Base-by-base conservation (phyloP, 139 green algal genomes). In the Chlorella sp. region DNA sequence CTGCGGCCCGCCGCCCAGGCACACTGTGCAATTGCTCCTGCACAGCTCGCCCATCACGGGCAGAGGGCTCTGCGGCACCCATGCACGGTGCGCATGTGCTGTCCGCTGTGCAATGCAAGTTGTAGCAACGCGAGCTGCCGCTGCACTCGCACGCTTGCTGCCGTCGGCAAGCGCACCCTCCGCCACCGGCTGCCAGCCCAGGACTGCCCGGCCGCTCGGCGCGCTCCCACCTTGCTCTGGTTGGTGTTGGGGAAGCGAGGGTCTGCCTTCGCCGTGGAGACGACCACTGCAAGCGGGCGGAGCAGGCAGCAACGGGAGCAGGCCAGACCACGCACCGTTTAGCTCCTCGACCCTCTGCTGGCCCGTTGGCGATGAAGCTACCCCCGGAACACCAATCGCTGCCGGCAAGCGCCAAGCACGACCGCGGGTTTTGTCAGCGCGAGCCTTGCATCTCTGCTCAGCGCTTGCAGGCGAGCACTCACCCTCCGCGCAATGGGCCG, bases 191-290 rank as follows among this genome's bases (percentile, higher is more conserved):
- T 18, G 34, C 24, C 64, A 73, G 24, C 64, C 64, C 22, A 73
- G 64, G 11, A 73, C 64, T 30, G 24, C 3, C 64, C 64, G 64
- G 48, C 48, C 9, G 48, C 64, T 3, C 30, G 0, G 42, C 28
- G 12, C 21, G 26, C 79, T 14, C 81, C 21, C 75, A 89, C 85
- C 85, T 83, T 89, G 71, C 19, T 89, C 48, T 89, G 85, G 71
- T 89, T 89, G 71, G 85, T 89, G 19, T 61, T 14, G 30, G 85
- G 85, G 71, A 89, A 89, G n/a, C 85, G 85, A 26, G 71, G 71
- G 71, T 89, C 85, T 7, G 28, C 32, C 71, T 89, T 82, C 24
- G 85, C 85, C 32, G 85, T 89, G 28, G 37, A n/a, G 11, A 89
- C n/a, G 71, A 57, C 57, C 32, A 83, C 71, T 88, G 64, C 68